phyloP scores from a whole-genome alignment of 208 protist species.

The Leishmania tarentolae region DNA sequence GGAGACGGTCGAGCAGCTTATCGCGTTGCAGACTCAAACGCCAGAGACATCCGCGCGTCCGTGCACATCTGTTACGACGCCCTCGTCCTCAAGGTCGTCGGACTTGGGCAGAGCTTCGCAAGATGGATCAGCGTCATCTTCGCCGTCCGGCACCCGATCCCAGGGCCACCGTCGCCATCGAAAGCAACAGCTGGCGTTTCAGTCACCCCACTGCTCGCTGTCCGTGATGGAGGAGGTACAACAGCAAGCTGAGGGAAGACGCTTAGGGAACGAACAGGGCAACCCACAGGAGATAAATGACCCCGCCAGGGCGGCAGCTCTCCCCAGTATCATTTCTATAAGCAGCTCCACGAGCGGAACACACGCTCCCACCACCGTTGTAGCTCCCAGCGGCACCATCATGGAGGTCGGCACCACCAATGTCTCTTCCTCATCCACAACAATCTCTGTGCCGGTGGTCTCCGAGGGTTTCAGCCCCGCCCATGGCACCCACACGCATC shows the following conservation, averaged over 20 bases:
- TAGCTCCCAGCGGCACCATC: not conserved
- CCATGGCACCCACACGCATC: not conserved
- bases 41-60: not conserved
- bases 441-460: not conserved
- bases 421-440: not conserved
- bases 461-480: not conserved
- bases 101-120: not conserved
- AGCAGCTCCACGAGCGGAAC: not conserved
- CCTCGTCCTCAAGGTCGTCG: constrained; percentile 6
- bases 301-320: not conserved
- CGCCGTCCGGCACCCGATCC: not conserved
- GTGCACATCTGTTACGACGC: constrained; percentile 10
- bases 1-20: constrained; percentile 67
- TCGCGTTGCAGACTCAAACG: constrained; percentile 26
- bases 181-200: not conserved
- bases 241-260: constrained; percentile 20
- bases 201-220: not conserved
- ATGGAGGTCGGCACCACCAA: not conserved
- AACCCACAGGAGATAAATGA: constrained; percentile 17
- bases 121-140: constrained; percentile 3
- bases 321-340: not conserved
- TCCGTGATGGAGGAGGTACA: not conserved
- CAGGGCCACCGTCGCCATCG: constrained; percentile 1
- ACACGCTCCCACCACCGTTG: not conserved
- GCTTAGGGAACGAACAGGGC: constrained; percentile 12